Conservation (phyloP, 805 yeast genomes). For the Geotrichum ghanense region DNA sequence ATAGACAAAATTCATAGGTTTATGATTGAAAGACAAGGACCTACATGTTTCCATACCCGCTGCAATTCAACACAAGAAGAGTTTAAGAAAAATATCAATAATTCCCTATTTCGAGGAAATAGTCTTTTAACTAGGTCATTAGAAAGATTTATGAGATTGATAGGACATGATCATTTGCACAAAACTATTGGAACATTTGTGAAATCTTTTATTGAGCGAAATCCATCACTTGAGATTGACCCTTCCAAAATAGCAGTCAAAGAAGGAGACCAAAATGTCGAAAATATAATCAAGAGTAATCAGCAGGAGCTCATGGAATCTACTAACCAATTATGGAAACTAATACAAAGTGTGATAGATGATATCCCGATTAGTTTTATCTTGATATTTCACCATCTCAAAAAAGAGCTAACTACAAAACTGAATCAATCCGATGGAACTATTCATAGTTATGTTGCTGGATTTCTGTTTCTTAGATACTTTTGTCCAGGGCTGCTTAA, state of each 20-base stretch:
- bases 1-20: neutral
- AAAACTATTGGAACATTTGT: constrained; percentile 64
- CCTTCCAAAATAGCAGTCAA: constrained; percentile 42
- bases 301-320: constrained; percentile 37
- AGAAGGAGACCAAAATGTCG: constrained; percentile 22
- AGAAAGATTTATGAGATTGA: constrained; percentile 62
- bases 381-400: constrained; percentile 46
- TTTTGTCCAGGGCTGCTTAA: constrained; percentile 87
- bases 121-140: constrained; percentile 71
- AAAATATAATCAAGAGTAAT: constrained; percentile 35
- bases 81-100: constrained; percentile 32
- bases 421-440: constrained; percentile 9
- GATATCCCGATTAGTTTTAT: constrained; percentile 65
- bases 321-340: constrained; percentile 52
- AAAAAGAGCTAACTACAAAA: constrained; percentile 42
- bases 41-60: neutral
- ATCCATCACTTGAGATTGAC: constrained; percentile 65
- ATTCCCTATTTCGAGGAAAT: constrained; percentile 72
- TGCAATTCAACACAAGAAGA: neutral
- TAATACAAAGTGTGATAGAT: constrained; percentile 52
- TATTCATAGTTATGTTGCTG: constrained; percentile 52
- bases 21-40: neutral
- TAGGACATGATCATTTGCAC: constrained; percentile 72
- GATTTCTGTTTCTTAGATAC: constrained; percentile 73
- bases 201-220: constrained; percentile 36